Evolutionary conservation across 768 basidiomycete species (phyloP), one percentile per base, ranked within the genome.

Genomic region (Tricholoma matsutake): DNA sequence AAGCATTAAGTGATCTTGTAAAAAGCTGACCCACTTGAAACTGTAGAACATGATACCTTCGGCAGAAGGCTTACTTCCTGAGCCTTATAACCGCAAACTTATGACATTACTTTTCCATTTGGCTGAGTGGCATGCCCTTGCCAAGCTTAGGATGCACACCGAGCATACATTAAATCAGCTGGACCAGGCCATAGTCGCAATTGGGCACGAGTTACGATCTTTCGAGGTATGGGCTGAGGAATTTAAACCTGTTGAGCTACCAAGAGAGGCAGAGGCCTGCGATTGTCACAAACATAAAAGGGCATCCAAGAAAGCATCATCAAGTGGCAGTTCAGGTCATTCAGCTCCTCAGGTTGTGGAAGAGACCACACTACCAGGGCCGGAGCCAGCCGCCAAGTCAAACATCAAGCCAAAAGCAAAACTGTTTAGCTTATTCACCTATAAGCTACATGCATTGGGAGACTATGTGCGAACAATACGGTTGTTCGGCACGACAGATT

Each of bases 61-160:
- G 0, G 71, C 78, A 10, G 73, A 79, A n/a, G 76, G 69, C 5
- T 63, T 80, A 0, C 63, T 80, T 0, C 68, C 63, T 0, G n/a
- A n/a, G n/a, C n/a, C n/a, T n/a, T n/a, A n/a, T n/a, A n/a, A n/a
- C n/a, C n/a, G n/a, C n/a, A n/a, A 62, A 0, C 60, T 79, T 1
- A 57, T 71, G 8, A 68, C 74, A 22, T 56, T 79, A 0, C 62
- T 80, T 0, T 79, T 71, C 54, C 45, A 54, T 2, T 55, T 74
- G 13, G 71, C 69, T 0, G 61, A 68, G 9, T 79, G 77, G 78
- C 79, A 80, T 64, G 71, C 69, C 0, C 66, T 74, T 9, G 47
- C 47, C 3, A 49, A 49, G 25, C 47, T 49, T 14, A 49, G 47
- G 25, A 25, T 49, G 25, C 47, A 49, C 5, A 28, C 47, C 8